These are phyloP conservation scores for Paramecium sonneborni DNA, from an alignment of 73 alveolate species.

Conservation along the genomic window DNA sequence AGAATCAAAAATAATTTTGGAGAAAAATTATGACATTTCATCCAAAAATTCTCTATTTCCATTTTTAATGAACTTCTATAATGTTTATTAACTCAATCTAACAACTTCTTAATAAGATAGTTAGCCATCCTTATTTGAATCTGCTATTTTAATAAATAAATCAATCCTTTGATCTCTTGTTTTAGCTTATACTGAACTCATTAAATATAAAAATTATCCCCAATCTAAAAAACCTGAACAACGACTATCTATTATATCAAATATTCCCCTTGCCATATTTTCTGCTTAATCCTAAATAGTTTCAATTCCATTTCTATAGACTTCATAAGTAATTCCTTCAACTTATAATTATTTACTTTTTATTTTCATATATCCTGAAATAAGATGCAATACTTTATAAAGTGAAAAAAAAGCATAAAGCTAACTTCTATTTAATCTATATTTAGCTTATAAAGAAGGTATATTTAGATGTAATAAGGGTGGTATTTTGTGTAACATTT, in stretches of 20 bases:
- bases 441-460: background rate
- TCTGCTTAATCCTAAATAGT: background rate
- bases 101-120: background rate
- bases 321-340: background rate
- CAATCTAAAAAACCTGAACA: background rate
- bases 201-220: background rate
- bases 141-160: constrained; percentile 3
- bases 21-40: background rate
- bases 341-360: background rate
- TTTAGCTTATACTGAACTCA: constrained; percentile 24
- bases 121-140: background rate
- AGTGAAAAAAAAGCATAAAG: background rate
- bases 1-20: background rate
- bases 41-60: background rate
- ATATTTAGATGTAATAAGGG: background rate
- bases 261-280: background rate
- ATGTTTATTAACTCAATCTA: background rate
- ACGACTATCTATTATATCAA: background rate
- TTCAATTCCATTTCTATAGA: background rate
- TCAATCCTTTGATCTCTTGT: background rate
- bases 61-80: background rate
- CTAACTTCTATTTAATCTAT: background rate
- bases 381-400: background rate
- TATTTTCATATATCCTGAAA: background rate
- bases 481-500: background rate